Percentiles rank a stretch among this genome's conserved stretches.
These are phyloP conservation scores for Cairneyella variabilis DNA, from an alignment of 495 filamentous ascomycete genomes.

Conservation along the genomic window DNA sequence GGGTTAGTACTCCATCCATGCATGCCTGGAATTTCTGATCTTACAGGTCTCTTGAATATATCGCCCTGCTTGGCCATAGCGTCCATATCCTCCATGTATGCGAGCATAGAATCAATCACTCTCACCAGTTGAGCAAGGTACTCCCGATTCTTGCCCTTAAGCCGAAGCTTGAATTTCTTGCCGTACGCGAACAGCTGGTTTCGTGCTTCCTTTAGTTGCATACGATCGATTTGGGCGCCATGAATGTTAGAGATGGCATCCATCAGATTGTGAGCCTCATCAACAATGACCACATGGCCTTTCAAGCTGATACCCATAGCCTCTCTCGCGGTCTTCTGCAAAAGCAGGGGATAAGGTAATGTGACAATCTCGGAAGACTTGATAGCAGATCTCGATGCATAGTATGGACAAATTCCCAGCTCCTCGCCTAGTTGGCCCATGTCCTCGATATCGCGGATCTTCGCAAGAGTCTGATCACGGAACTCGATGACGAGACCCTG, in stretches of 20 bases:
- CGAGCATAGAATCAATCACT: conserved; percentile 70
- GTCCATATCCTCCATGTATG: conserved; percentile 50
- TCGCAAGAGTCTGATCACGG: conserved; percentile 82
- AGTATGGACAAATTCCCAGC: conserved; percentile 89
- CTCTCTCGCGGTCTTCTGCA: conserved; percentile 87
- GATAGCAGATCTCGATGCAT: conserved; percentile 80
- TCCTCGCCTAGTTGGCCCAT: conserved; percentile 72
- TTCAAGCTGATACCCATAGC: conserved; percentile 82
- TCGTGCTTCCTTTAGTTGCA: conserved; percentile 66
- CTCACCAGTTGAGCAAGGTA: conserved; percentile 86
- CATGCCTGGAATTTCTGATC: too few relatives aligned
- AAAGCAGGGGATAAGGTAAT: conserved; percentile 83
- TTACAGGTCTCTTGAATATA: too few relatives aligned
- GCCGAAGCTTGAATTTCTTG: conserved; percentile 77
- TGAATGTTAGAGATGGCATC: conserved; percentile 87
- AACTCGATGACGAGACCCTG: conserved; percentile 71
- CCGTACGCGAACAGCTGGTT: conserved; percentile 77
- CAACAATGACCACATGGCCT: conserved; percentile 85
- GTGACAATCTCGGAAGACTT: conserved; percentile 90
- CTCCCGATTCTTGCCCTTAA: conserved; percentile 89
- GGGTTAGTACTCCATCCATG: neutral
- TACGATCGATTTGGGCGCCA: conserved; percentile 69
- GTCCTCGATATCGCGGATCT: conserved; percentile 91
- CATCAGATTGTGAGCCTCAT: conserved; percentile 98
- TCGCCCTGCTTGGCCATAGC: too few relatives aligned